Evolutionary conservation across 441 rosid species (phyloP), one percentile per base, ranked within the genome.

Genomic region (Gossypium schwendimanii): DNA sequence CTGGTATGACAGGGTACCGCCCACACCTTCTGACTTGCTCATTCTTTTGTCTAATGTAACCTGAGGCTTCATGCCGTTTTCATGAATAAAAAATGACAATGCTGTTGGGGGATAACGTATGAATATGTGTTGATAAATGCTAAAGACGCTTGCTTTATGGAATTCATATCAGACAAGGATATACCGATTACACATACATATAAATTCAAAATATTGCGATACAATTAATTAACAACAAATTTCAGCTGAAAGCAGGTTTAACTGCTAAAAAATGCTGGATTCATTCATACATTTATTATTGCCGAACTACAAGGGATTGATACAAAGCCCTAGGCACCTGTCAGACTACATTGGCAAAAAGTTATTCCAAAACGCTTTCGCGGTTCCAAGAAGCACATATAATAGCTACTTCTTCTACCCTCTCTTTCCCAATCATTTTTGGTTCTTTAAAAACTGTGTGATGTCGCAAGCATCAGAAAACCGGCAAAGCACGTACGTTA

Each of bases 261-360:
- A 55, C 36, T 12, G 63, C 73, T 52, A 53, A 47, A 68, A 53
- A 57, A 71, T 63, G 80, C 62, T 28, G 24, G 33, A 31, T 31
- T 31, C 62, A 63, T 63, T 72, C 54, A 21, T 26, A 8, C 3
- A 31, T 26, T 66, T 47, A 74, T 75, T 72, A 31, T 31, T 31
- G 55, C 70, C 72, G 14, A 24, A 39, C 63, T 28, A 33, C 73
- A 44, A 31, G 44, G 60, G 36, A 11, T 26, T 21, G 45, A 72
- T 26, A 65, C 2, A 58, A 68, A 14, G 53, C 39, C 69, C 58
- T 31, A 47, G 3, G 8, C 14, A 52, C 59, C 21, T 18, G 49
- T 78, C 69, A 50, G 58, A 55, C 63, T 39, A 24, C 33, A 63
- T 44, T 26, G 65, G 12, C 18, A 57, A 14, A 53, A 11, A 28